Evolutionary conservation across 129 eudicot species (phyloP).

Genomic region (Rutidosis leptorrhynchoides): DNA sequence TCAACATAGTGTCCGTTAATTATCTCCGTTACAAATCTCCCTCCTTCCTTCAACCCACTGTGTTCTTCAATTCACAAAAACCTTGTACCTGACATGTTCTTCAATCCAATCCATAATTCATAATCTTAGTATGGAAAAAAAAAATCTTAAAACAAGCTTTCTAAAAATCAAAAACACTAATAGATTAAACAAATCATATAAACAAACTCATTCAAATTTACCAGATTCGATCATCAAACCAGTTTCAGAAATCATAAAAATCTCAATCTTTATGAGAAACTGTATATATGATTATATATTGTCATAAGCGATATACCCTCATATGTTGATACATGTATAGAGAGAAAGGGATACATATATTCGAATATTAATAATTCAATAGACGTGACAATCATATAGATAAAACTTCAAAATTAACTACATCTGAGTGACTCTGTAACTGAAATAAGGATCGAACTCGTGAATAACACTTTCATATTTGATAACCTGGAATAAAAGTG

Average conservation of each 20-base stretch:
- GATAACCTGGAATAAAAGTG: slow-evolving; percentile 60
- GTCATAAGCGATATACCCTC: slow-evolving; percentile 14
- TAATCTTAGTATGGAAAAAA: too few species aligned
- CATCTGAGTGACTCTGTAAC: slow-evolving; percentile 99
- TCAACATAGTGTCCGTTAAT: too few species aligned
- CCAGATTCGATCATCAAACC: slow-evolving; percentile 99
- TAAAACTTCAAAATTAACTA: not conserved
- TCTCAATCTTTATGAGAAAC: slow-evolving; percentile 92
- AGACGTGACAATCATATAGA: not conserved
- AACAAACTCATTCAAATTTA: slow-evolving; percentile 19
- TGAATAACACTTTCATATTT: slow-evolving; percentile 99
- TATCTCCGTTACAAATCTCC: too few species aligned
- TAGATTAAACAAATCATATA: not conserved
- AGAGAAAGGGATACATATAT: not conserved
- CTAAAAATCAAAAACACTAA: too few species aligned
- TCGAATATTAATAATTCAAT: not conserved
- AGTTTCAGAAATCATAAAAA: slow-evolving; percentile 98
- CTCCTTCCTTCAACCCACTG: too few species aligned
- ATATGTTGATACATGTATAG: not conserved
- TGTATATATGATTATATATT: slow-evolving; percentile 38
- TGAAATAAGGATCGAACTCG: slow-evolving; percentile 98
- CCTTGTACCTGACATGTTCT: too few species aligned
- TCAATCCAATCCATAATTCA: too few species aligned
- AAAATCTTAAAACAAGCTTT: too few species aligned
- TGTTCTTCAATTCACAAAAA: too few species aligned